These are phyloP conservation scores for Talaromyces sp. DNA, from an alignment of 2,329 filamentous ascomycete species.

Conservation along the genomic window DNA sequence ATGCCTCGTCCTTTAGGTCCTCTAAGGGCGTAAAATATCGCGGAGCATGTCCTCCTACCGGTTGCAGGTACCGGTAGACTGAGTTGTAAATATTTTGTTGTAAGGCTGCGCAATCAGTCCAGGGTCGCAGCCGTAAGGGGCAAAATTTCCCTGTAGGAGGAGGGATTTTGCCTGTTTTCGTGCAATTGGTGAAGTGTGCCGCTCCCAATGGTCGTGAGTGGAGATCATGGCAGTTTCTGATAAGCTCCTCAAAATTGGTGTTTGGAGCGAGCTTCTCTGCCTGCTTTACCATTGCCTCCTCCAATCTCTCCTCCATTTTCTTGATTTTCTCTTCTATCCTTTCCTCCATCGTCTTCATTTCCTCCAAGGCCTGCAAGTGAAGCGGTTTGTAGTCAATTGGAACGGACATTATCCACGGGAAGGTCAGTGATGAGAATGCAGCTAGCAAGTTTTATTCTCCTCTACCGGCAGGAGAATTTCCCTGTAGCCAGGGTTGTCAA, in stretches of 20 bases:
- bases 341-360: neutral
- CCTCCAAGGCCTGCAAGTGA: too few species aligned
- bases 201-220: conserved; percentile 18
- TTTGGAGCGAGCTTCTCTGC: conserved; percentile 10
- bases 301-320: neutral
- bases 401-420: too few species aligned
- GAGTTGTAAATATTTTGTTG: conserved; percentile 17
- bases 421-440: too few species aligned
- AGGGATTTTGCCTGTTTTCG: conserved; percentile 17
- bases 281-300: too few species aligned
- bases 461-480: too few species aligned
- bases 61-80: conserved; percentile 15
- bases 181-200: conserved; percentile 14
- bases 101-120: conserved; percentile 16
- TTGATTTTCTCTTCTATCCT: neutral
- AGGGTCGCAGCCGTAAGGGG: conserved; percentile 17
- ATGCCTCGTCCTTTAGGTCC: conserved; percentile 12
- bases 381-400: too few species aligned
- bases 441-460: too few species aligned
- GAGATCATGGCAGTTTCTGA: conserved; percentile 16
- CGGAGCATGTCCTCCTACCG: conserved; percentile 8
- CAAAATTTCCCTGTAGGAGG: conserved; percentile 20
- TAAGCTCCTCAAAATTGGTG: conserved; percentile 17
- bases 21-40: conserved; percentile 14
- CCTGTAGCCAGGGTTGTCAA: too few species aligned